Base-by-base conservation (phyloP, 768 basidiomycete species). In the Suillus plorans region DNA sequence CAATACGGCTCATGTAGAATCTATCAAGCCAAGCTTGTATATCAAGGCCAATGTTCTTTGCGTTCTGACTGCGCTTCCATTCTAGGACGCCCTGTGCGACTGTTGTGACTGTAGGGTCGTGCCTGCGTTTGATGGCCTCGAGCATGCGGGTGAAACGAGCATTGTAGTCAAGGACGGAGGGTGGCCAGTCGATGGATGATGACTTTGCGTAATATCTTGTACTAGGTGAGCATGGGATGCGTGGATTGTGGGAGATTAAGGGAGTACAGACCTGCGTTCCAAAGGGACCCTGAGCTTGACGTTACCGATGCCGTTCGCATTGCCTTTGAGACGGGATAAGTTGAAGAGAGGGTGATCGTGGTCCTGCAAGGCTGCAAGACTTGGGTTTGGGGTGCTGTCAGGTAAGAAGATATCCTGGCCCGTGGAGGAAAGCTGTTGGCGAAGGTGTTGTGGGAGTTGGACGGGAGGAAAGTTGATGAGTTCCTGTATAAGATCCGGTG, bases 91-190 rank as follows among this genome's bases (percentile, higher is more conserved):
- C 97, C 77, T 97, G 95, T 0, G 94, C 95, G 63, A 99, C 92
- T 9, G 96, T 97, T 7, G 97, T 96, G 9, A 99, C 97, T 0
- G 97, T 99, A 0, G 97, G 97, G 72, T 99, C 97, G 77, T 99
- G 97, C 13, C 97, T 84, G 63, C 84, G 86, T 80, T 99, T 99
- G 82, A 99, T 96, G 28, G 86, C 80, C 55, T 96, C 90, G 10
- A 99, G 83, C 42, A 87, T 77, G 69, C 89, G 89, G 5, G 97
- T 99, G 80, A 99, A 98, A 9, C 87, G 83, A 31, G 87, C 86
- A 77, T 99, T 99, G 80, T 94, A 97, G 69, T 97, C 95, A 69
- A 89, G 89, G 0, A 99, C 87, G 72, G 97, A 92, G 0, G 97
- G 97, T 4, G 97, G 97, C 85, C 94, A 97, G 28, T 82, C 77